Base-by-base conservation (phyloP, 2,329 filamentous ascomycete species). In the Cucurbitaria berberidis region DNA sequence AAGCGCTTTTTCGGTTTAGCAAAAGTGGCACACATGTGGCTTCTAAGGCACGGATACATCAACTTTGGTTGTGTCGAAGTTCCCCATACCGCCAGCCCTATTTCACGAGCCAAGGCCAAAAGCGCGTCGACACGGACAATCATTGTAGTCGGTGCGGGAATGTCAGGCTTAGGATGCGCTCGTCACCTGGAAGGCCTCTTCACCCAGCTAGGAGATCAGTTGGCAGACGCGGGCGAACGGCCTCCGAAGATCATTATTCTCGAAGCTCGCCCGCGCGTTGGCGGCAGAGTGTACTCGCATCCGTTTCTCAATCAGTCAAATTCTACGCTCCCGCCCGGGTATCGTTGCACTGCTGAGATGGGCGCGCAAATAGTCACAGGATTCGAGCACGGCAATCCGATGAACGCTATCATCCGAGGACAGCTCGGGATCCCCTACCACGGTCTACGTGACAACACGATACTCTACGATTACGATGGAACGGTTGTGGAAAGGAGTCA, bases 341-440 rank as follows among this genome's bases (percentile, higher is more conserved):
- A 82, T 73, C 84, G 77, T 45, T 89, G 89, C 68, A 98, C 93
- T 18, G 95, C 91, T 27, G 95, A 99, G 74, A 96, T 97, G 87
- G 95, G 95, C 24, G 95, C 93, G 49, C 96, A 99, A 82, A 98
- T 99, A 55, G 92, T 99, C 56, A 97, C 96, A 29, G 95, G 95
- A 0, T 99, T 98, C 72, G 92, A 98, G 62, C 86, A 91, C 61
- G 96, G 96, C 16, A 99, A 99, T 66, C 95, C 95, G 5, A 79
- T 99, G 64, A 96, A 97, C 71, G 86, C 93, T 43, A 86, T 99
- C 54, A 87, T 99, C 51, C 88, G 95, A 62, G 93, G 91, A 15
- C 96, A 99, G 75, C 82, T 99, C 43, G 90, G 89, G 22, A 82
- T 99, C 18, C 87, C 87, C 15, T 97, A 96, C 71, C 91, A 97